Evolutionary conservation across 2,329 filamentous ascomycete genomes (phyloP).

Genomic region (Colletotrichum brevisporum): DNA sequence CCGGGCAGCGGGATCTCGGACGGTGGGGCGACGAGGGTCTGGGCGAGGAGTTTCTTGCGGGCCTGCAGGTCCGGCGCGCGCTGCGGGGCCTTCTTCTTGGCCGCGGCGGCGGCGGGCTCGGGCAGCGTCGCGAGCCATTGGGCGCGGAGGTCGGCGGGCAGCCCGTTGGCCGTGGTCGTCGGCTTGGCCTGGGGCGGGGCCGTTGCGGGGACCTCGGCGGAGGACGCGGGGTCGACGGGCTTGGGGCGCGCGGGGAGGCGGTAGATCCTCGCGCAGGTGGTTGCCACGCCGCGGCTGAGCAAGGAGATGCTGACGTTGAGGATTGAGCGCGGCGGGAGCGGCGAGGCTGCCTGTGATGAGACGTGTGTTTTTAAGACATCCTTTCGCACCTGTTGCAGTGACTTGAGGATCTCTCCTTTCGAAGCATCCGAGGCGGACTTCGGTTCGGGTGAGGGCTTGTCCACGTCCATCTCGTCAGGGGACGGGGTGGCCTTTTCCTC

Average conservation of each 20-base stretch:
- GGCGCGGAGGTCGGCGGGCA: slow-evolving; percentile 68
- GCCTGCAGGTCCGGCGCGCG: slow-evolving; percentile 50
- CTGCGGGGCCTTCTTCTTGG: slow-evolving; percentile 44
- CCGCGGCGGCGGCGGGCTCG: slow-evolving; percentile 26
- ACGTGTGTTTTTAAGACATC: slow-evolving; percentile 50
- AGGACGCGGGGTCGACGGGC: slow-evolving; percentile 46
- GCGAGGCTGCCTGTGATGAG: slow-evolving; percentile 39
- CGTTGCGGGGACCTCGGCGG: slow-evolving; percentile 63
- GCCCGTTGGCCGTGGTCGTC: slow-evolving; percentile 80
- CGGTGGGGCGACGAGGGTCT: slow-evolving; percentile 59
- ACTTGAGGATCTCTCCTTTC: slow-evolving; percentile 31
- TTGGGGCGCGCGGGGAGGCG: slow-evolving; percentile 73
- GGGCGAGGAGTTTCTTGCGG: slow-evolving; percentile 61
- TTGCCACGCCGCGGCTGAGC: slow-evolving; percentile 78
- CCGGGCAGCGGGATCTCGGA: slow-evolving; percentile 52
- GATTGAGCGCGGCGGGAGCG: slow-evolving; percentile 55
- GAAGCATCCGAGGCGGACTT: slow-evolving; percentile 39
- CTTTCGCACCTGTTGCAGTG: slow-evolving; percentile 30
- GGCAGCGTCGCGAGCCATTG: slow-evolving; percentile 79
- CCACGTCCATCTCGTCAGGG: slow-evolving; percentile 36
- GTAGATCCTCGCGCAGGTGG: slow-evolving; percentile 85
- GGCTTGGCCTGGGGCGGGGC: slow-evolving; percentile 55
- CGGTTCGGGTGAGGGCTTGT: slow-evolving; percentile 38
- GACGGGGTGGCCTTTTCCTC: slow-evolving; percentile 1
- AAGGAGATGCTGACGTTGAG: slow-evolving; percentile 78